Evolutionary conservation across 2,329 filamentous ascomycete genomes (phyloP), one percentile per base, ranked within the genome.

Genomic region (Blastomyces emzantsi): DNA sequence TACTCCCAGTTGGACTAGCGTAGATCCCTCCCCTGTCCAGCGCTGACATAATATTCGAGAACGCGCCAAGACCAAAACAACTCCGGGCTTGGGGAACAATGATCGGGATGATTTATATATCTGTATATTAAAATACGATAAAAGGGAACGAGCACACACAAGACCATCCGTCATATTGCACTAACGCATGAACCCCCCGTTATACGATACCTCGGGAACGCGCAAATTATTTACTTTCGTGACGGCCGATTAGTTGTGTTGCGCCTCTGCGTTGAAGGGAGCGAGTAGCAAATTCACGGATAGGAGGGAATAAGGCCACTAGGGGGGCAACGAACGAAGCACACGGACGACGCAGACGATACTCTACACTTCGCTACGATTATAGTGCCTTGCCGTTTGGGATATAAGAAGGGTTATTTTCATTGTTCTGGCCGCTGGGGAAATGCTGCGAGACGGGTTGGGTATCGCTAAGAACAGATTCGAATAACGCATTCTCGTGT

Each of bases 61-160:
- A 62, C 61, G 52, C 61, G 61, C 61, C 61, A 62, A 62, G 61
- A 62, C 61, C 61, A 62, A 45, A 62, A 62, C 61, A 62, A 56
- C 49, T 60, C n/a, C 58, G 33, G 33, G 7, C 39, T 17, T 43
- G 54, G 52, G 28, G 28, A 30, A 43, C 22, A 1, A 15, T 25
- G 55, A 36, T 36, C 33, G 8, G 33, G 33, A 39, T 13, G 36
- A 39, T 39, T 39, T 1, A 11, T 13, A 39, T 11, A 39, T 39
- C 13, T 1, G 3, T 13, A 39, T 11, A 13, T 39, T 0, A 11
- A 8, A 39, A 41, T 43, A 22, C 19, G 30, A 56, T 56, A 39
- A 33, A 30, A 5, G 15, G n/a, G 52, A 55, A 36, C 30, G 36
- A 7, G n/a, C 19, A 22, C 55, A 4, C 13, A 41, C 43, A 45